These are phyloP conservation scores for Colletotrichum phormii DNA, from an alignment of 2,329 filamentous ascomycete genomes.

Conservation along the genomic window DNA sequence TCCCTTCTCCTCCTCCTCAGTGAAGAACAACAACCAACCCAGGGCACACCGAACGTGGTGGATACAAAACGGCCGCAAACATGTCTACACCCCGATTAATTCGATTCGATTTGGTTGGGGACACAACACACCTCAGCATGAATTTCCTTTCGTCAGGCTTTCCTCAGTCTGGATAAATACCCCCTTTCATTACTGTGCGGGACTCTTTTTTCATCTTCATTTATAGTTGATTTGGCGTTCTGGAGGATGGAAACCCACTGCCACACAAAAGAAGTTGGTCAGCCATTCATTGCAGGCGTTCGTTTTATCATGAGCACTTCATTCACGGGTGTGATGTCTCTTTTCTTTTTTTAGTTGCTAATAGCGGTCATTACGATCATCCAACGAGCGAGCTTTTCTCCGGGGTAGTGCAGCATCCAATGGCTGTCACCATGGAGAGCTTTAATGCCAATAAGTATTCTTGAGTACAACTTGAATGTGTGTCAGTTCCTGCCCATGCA, in stretches of 20 bases:
- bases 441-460: neutral
- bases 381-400: neutral
- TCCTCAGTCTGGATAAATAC: constrained; percentile 37
- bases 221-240: constrained; percentile 10
- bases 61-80: neutral
- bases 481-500: too few species aligned
- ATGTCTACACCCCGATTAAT: neutral
- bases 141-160: neutral
- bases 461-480: neutral
- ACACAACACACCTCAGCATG: neutral
- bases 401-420: neutral
- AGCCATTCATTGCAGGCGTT: constrained; percentile 9
- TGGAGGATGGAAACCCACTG: neutral
- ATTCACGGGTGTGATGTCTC: too few species aligned
- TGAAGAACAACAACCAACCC: neutral
- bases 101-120: neutral
- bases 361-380: neutral
- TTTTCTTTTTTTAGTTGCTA: neutral
- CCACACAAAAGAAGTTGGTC: neutral
- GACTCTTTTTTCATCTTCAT: neutral
- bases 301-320: neutral
- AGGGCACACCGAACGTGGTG: neutral
- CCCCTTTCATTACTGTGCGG: constrained; percentile 25
- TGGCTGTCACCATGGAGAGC: neutral
- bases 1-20: neutral